Evolutionary conservation across 805 yeast species (phyloP), one percentile per base, ranked within the genome.

Genomic region (Sugiyamaella floridensis): DNA sequence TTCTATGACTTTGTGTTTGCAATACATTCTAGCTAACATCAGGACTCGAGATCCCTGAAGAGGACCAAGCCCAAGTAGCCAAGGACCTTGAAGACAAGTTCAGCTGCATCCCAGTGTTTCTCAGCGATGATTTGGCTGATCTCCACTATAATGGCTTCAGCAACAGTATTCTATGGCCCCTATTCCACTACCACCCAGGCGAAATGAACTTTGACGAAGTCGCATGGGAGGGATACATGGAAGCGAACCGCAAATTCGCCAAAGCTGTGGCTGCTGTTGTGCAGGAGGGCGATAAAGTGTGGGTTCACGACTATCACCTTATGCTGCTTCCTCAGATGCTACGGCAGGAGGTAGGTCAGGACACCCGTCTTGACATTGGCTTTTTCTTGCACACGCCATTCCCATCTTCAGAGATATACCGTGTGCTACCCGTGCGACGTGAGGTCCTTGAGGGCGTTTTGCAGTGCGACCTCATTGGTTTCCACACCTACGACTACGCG

Each of bases 401-500:
- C 79, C 99, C 99, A 12, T 86, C 96, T 10, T 84, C 95, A 52
- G 99, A 93, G 67, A 92, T 93, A 56, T 93, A 93, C 72, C 77
- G 99, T 66, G 90, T 95, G 52, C 74, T 93, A 61, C 99, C 99
- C 0, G 99, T 95, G 14, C 78, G 99, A 70, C 82, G 84, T 60
- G 98, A 95, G 68, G 89, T 93, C 49, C 73, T 93, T 61, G 80
- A 79, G 56, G 99, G 99, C 52, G 96, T 93, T 1, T 74, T 93
- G 64, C 85, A 93, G 62, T 92, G 98, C 71, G 96, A 93, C 67
- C 76, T 95, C 62, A 82, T 93, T 64, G 99, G 99, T 0, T 93
- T 93, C 78, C 99, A 93, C 69, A 93, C 99, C n/a, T 95, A 93
- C 68, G 99, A 93, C 68, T 93, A 93, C 65, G 98, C 96, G 11